Evolutionary conservation across 2,329 filamentous ascomycete species (phyloP), one percentile per base, ranked within the genome.

Genomic region (Didymella segeticola): DNA sequence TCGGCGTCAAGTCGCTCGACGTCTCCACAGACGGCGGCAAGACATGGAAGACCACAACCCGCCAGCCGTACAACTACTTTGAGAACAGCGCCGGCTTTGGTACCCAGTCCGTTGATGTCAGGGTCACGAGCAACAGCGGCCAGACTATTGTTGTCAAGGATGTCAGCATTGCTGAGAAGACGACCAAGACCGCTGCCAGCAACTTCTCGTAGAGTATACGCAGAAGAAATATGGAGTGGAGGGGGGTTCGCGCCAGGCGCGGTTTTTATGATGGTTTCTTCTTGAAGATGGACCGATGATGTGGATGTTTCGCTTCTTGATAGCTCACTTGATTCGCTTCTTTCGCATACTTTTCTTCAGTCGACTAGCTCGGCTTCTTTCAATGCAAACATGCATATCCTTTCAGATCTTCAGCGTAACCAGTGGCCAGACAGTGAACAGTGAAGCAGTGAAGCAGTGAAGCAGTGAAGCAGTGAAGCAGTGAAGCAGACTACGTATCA

Each of bases 21-120:
- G 85, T 88, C 53, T 85, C 82, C 53, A 84, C 79, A 15, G 82
- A 89, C 63, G 79, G 82, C 10, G 86, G 86, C 15, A 78, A 62
- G 47, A 83, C 81, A 12, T 89, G 85, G 86, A 70, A 81, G 69
- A 43, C 68, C n/a, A 87, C 86, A 0, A 77, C 74, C 2, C 77
- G 86, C 41, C 70, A 78, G 50, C 71, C 75, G 6, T 77, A 77
- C 68, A 78, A 88, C 78, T 89, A 80, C 75, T 89, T 88, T 38
- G 81, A 88, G 77, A 79, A 86, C 61, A 52, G 75, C 0, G 75
- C 78, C 52, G 86, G 86, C 0, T 86, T 85, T 62, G 82, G 84
- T 0, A 79, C 78, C 0, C 71, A 77, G 8, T 79, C 70, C 3
- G 83, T 88, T 1, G 78, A 82, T 59, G 77, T 88, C 29, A 80